phyloP scores from a whole-genome alignment of 345 rosid species.

The Leavenworthia alabamica region DNA sequence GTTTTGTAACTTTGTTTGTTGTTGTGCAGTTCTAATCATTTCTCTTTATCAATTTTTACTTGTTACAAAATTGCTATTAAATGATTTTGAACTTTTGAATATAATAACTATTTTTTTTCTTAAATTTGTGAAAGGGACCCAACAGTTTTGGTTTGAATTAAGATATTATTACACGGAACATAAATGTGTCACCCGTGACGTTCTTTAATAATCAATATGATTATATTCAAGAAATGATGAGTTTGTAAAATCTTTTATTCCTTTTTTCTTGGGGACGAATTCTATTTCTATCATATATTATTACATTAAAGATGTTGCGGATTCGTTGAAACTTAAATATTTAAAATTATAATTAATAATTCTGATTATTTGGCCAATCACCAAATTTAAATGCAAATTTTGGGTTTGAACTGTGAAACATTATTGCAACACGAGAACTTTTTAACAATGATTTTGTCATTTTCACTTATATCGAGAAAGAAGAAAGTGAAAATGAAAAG shows the following conservation, averaged over 20 bases:
- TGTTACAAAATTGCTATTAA: background rate
- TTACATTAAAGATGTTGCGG: background rate
- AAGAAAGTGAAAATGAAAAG: slow-evolving; percentile 27
- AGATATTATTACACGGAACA: slow-evolving; percentile 9
- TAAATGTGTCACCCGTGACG: slow-evolving; percentile 18
- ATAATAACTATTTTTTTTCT: background rate
- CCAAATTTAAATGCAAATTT: background rate
- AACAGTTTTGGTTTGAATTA: slow-evolving; percentile 1
- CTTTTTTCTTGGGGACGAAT: too few species aligned
- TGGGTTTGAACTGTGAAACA: background rate
- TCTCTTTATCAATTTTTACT: background rate
- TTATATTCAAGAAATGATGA: background rate
- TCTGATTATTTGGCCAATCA: background rate
- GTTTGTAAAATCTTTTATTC: background rate
- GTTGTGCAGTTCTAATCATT: slow-evolving; percentile 14
- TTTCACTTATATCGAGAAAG: slow-evolving; percentile 23
- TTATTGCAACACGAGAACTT: background rate
- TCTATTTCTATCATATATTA: too few species aligned
- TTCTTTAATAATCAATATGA: background rate
- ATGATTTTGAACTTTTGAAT: background rate
- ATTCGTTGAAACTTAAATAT: background rate
- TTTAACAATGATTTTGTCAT: background rate
- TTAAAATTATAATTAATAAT: background rate
- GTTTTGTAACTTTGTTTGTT: too few species aligned
- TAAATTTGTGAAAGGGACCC: background rate